Percentiles rank a stretch among this genome's conserved stretches.
These are phyloP conservation scores for Pseudocercospora fijiensis DNA, from an alignment of 2,329 filamentous ascomycete genomes.

Conservation along the genomic window DNA sequence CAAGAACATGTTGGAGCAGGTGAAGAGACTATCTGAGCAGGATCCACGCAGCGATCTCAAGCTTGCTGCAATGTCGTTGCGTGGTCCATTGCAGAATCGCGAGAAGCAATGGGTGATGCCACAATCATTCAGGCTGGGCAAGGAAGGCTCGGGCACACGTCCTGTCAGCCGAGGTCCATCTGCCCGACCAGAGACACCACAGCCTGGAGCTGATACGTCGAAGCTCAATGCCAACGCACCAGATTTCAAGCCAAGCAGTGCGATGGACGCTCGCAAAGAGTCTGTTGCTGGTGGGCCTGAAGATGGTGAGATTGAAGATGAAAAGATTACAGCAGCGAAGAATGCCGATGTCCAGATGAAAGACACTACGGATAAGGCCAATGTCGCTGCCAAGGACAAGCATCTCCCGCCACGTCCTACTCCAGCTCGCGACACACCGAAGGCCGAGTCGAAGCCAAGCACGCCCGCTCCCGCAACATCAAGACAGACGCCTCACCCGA, in stretches of 20 bases:
- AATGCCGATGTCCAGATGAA: slow-evolving; percentile 30
- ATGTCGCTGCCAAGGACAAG: slow-evolving; percentile 12
- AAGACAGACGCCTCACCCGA: slow-evolving; percentile 20
- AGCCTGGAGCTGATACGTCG: slow-evolving; percentile 44
- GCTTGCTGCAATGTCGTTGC: slow-evolving; percentile 68
- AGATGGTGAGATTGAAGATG: slow-evolving; percentile 71
- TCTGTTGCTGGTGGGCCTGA: slow-evolving; percentile 48
- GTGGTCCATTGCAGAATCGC: slow-evolving; percentile 67
- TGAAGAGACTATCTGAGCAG: slow-evolving; percentile 60
- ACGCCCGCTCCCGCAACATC: slow-evolving; percentile 26
- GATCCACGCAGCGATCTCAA: slow-evolving; percentile 71
- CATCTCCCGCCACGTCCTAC: neutral
- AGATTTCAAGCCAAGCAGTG: slow-evolving; percentile 60
- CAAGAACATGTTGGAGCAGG: slow-evolving; percentile 62
- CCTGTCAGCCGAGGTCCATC: slow-evolving; percentile 34
- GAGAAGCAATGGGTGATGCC: slow-evolving; percentile 71
- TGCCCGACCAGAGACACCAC: slow-evolving; percentile 41
- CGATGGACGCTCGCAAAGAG: slow-evolving; percentile 39
- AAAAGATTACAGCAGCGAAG: slow-evolving; percentile 41
- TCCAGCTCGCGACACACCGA: slow-evolving; percentile 15
- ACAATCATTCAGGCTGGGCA: slow-evolving; percentile 61
- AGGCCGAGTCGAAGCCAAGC: slow-evolving; percentile 25
- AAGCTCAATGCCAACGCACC: slow-evolving; percentile 57
- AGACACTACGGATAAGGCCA: slow-evolving; percentile 26
- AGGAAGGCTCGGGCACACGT: slow-evolving; percentile 28